Conservation (phyloP, 2,329 filamentous ascomycete species). For the Leptographium radiaticola region DNA sequence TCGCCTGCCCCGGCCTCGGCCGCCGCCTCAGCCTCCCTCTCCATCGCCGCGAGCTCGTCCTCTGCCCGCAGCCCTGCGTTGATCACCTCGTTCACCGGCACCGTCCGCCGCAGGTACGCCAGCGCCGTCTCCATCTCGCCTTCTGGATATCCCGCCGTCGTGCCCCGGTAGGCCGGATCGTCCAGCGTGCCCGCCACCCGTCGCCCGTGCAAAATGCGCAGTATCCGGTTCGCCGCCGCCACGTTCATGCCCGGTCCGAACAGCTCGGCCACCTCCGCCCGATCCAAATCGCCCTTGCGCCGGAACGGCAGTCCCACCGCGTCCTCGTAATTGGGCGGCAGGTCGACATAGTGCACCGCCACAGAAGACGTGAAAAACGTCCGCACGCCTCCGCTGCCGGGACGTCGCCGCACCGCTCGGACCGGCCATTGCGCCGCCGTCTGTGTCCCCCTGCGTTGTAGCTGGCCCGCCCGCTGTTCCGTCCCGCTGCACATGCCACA, state of each 20-base stretch:
- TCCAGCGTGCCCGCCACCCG: conserved; percentile 51
- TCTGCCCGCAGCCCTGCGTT: conserved; percentile 50
- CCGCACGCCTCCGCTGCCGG: conserved; percentile 7
- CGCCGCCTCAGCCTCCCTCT: conserved; percentile 16
- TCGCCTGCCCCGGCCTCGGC: conserved; percentile 6
- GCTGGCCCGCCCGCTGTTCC: neutral
- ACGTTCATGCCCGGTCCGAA: conserved; percentile 36
- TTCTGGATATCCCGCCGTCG: conserved; percentile 31
- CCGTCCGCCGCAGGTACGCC: conserved; percentile 38
- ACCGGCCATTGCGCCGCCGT: neutral
- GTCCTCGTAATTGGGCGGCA: conserved; percentile 46
- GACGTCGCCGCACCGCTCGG: neutral
- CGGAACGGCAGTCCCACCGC: conserved; percentile 40
- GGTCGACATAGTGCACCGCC: conserved; percentile 40
- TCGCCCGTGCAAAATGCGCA: conserved; percentile 48
- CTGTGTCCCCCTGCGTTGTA: neutral
- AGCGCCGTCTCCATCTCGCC: conserved; percentile 33
- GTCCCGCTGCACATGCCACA: neutral
- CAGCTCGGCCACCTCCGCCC: conserved; percentile 30
- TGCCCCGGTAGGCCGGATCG: conserved; percentile 37
- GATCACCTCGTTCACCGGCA: conserved; percentile 45
- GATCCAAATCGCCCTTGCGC: conserved; percentile 32
- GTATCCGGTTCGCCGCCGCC: conserved; percentile 35
- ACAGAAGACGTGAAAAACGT: conserved; percentile 20
- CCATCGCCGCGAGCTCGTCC: conserved; percentile 44